These are phyloP conservation scores for Exophiala phaeomuriformis DNA, from an alignment of 2,329 filamentous ascomycete species.

Conservation along the genomic window DNA sequence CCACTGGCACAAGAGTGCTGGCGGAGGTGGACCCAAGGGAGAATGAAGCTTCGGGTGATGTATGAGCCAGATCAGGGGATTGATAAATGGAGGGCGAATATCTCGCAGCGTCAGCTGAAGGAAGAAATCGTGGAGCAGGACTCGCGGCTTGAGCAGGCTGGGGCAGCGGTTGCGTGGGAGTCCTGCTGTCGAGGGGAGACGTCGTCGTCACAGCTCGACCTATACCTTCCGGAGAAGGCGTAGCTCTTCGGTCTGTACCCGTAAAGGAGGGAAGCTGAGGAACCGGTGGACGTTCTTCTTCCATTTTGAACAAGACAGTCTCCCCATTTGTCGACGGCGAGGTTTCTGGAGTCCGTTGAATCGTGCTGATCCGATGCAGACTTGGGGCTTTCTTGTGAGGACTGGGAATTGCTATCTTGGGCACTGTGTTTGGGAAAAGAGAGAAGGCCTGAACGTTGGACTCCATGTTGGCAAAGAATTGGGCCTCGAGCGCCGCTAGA, in stretches of 20 bases:
- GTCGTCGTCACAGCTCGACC: conserved; percentile 24
- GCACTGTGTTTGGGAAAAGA: conserved; percentile 23
- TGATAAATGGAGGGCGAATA: conserved; percentile 24
- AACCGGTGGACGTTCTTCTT: conserved; percentile 13
- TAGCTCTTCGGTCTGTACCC: conserved; percentile 4
- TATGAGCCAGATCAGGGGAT: conserved; percentile 2
- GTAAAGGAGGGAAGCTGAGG: conserved; percentile 10
- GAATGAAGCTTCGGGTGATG: conserved; percentile 18
- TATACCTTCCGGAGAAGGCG: conserved; percentile 22
- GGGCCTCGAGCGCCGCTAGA: not conserved
- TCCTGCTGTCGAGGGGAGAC: conserved; percentile 24
- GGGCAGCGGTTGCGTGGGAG: conserved; percentile 9
- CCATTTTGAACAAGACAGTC: conserved; percentile 20
- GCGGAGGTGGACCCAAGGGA: conserved; percentile 18
- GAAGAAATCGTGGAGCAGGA: not conserved
- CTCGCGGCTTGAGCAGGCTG: not conserved
- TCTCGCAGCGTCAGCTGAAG: conserved; percentile 11
- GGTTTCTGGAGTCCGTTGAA: conserved; percentile 9
- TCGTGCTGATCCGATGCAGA: conserved; percentile 19
- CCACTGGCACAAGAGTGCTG: conserved; percentile 16
- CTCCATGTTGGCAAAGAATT: conserved; percentile 9
- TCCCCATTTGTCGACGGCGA: conserved; percentile 14
- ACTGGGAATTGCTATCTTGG: conserved; percentile 23
- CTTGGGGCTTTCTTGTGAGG: conserved; percentile 25
- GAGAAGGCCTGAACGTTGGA: conserved; percentile 17